These are phyloP conservation scores for Lathyrus oleraceus DNA, from an alignment of 306 rosid genomes.

Conservation along the genomic window DNA sequence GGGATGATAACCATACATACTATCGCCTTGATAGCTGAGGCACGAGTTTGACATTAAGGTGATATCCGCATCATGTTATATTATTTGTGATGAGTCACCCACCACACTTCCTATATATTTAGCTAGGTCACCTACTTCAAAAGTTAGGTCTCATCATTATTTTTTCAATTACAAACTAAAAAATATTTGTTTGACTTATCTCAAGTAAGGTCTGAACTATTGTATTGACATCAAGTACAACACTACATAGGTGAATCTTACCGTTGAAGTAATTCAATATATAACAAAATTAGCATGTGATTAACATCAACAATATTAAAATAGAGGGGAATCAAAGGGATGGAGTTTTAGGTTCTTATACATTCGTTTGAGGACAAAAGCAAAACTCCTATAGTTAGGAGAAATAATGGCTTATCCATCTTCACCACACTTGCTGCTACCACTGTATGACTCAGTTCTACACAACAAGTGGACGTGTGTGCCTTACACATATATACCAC, in stretches of 20 bases:
- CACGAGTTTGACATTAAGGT: too few relatives aligned
- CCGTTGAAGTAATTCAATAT: slow-evolving; percentile 27
- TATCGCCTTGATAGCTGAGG: too few relatives aligned
- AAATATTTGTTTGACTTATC: too few relatives aligned
- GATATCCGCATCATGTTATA: too few relatives aligned
- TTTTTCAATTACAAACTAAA: too few relatives aligned
- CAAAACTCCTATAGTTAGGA: slow-evolving; percentile 21
- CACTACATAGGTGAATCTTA: neutral
- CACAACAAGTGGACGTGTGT: slow-evolving; percentile 28
- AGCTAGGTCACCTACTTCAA: too few relatives aligned
- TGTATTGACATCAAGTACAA: neutral
- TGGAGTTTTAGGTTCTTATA: slow-evolving; percentile 31
- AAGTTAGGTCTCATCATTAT: too few relatives aligned
- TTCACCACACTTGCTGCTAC: slow-evolving; percentile 13
- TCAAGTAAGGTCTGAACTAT: too few relatives aligned
- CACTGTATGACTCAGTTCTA: slow-evolving; percentile 36
- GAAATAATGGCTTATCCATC: slow-evolving; percentile 38
- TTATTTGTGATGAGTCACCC: too few relatives aligned
- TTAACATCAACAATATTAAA: slow-evolving; percentile 17
- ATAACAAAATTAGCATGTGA: slow-evolving; percentile 14
- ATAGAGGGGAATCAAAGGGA: neutral
- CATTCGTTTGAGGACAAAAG: slow-evolving; percentile 41
- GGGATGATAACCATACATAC: too few relatives aligned
- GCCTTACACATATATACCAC: slow-evolving; percentile 38
- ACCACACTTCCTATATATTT: too few relatives aligned